Base-by-base conservation (phyloP, 2,329 filamentous ascomycete species). In the Ophiosphaerella narmari region DNA sequence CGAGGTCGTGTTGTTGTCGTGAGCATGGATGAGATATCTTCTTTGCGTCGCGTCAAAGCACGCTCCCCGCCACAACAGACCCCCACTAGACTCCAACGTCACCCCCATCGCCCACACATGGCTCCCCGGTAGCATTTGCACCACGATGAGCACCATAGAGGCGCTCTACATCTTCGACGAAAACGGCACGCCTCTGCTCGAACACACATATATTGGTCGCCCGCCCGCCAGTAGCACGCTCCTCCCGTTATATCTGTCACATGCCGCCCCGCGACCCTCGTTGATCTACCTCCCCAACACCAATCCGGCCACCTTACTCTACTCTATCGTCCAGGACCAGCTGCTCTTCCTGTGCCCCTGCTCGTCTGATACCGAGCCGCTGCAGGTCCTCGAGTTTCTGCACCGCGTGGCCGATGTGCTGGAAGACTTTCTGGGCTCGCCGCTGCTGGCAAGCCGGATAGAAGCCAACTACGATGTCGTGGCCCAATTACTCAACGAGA, bases 81-180 rank as follows among this genome's bases (percentile, higher is more conserved):
- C 60, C 60, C 55, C 53, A 60, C 60, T 41, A 43, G n/a, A 46
- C 33, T 36, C 39, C 45, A 40, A 45, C 52, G 43, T 55, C 47
- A 45, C 51, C 26, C 26, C 44, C 48, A 37, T 50, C 40, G 54
- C 26, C 26, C 26, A 39, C 49, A 41, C 52, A 63, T 67, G 58
- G 56, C 55, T 50, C 38, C 29, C 37, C 50, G 50, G 50, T 50
- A 47, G 57, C 51, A 48, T 31, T 38, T 13, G 21, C 18, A 29
- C 35, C 52, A 74, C 44, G 49, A 81, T 81, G 78, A 76, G 90
- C 78, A 86, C 89, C 71, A 89, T 99, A 70, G 93, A 97, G 80
- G 94, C 93, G 72, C 82, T 99, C 68, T 93, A 97, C 80, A 91
- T 99, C 73, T 97, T 89, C 75, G 92, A 97, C 83, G 92, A 97